Evolutionary conservation across 768 basidiomycete genomes (phyloP), one percentile per base, ranked within the genome.

Genomic region (Rhodocollybia butyracea): DNA sequence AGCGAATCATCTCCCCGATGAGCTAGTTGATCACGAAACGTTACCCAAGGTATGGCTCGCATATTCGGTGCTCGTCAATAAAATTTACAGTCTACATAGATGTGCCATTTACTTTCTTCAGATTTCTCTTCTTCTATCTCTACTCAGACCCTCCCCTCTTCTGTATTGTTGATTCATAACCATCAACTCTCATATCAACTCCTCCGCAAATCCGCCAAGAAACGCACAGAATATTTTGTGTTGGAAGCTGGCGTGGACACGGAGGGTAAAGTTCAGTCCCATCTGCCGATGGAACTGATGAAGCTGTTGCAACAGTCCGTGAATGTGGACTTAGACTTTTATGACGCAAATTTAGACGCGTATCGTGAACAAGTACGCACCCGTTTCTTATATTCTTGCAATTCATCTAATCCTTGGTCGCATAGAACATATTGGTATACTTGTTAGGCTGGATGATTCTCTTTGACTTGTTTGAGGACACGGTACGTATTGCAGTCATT

Each of bases 371-470:
- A 75, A 59, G 74, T 81, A 54, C 46, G 69, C 57, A 26, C 30
- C 27, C 26, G 15, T 7, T 27, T 21, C 31, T 7, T 19, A 26
- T 46, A 5, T 59, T 39, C 42, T 51, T 50, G 21, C 52, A n/a
- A 51, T 12, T 29, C 31, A 34, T 24, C 47, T 39, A 54, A 43
- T 56, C 55, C 29, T 27, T 43, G 47, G 57, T 64, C 60, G 55
- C 59, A 68, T 43, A 77, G 76, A 76, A 73, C 46, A 64, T 80
- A 2, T 84, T 90, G 58, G 84, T 86, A 3, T 81, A 83, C 59
- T 71, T 97, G n/a, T 78, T 97, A 8, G 82, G 80, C 2, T 97
- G 94, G 94, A 90, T 95, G 86, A 72, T 92, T n/a, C 66, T 86
- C 1, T 87, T 97, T 58, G 91, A 94, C 63, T 74, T 89, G 19